Conservation (phyloP, 2,329 filamentous ascomycete species). For the Macrophomina pseudophaseolina region DNA sequence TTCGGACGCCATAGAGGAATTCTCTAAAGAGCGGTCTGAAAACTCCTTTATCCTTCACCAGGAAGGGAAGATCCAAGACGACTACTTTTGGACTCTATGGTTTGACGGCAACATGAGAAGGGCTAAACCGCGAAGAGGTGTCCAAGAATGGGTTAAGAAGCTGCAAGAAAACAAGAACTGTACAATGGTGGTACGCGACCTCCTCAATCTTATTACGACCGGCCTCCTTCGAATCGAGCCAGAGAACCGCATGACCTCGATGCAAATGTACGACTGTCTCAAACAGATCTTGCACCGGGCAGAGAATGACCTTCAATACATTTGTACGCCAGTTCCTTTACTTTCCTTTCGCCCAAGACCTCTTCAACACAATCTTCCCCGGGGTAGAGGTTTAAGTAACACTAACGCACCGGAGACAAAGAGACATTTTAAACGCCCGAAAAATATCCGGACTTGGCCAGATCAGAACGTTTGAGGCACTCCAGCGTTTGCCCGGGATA, state of each 20-base stretch:
- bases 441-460: too few species aligned
- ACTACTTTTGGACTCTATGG: slow-evolving; percentile 7
- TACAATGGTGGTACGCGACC: not conserved
- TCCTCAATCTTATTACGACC: not conserved
- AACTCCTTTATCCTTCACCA: not conserved
- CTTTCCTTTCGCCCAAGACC: too few species aligned
- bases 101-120: not conserved
- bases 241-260: not conserved
- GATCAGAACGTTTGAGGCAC: too few species aligned
- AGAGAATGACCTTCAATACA: not conserved
- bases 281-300: not conserved
- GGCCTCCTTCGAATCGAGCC: not conserved
- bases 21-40: not conserved
- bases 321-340: not conserved
- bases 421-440: too few species aligned
- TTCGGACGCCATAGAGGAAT: slow-evolving; percentile 26
- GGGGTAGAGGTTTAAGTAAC: too few species aligned
- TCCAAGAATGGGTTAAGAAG: not conserved
- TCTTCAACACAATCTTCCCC: too few species aligned
- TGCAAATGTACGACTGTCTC: not conserved
- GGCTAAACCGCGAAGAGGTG: not conserved
- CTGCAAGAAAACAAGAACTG: not conserved
- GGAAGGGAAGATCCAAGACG: not conserved
- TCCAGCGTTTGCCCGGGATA: too few species aligned
- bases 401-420: too few species aligned